Conservation (phyloP, 305 asterid species). For the Fraxinus sp. region DNA sequence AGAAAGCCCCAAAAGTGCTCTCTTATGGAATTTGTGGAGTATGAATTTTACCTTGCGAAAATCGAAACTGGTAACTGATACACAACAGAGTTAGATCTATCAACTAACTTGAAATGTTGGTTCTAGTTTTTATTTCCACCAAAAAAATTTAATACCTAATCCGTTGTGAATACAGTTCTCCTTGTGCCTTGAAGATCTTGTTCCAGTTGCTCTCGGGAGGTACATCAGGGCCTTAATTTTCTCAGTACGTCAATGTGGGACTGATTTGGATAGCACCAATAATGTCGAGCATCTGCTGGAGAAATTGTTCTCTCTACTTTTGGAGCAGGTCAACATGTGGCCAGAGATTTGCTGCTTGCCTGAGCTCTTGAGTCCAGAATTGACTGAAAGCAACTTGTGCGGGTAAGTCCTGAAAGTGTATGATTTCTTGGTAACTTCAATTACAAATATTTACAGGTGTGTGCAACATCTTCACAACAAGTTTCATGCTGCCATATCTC, state of each 20-base stretch:
- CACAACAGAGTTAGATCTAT: slow-evolving; percentile 3
- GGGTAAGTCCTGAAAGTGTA: slow-evolving; percentile 49
- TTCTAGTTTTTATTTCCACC: slow-evolving; percentile 15
- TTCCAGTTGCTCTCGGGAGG: slow-evolving; percentile 87
- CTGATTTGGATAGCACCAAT: slow-evolving; percentile 36
- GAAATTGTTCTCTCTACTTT: slow-evolving; percentile 77
- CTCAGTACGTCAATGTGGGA: slow-evolving; percentile 49
- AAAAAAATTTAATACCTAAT: slow-evolving; percentile 20
- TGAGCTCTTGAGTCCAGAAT: slow-evolving; percentile 72
- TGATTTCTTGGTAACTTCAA: neutral
- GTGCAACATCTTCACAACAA: neutral
- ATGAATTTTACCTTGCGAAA: slow-evolving; percentile 13
- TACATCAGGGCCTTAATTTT: slow-evolving; percentile 72
- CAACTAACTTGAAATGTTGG: neutral
- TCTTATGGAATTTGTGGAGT: slow-evolving; percentile 6
- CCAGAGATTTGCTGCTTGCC: slow-evolving; percentile 85
- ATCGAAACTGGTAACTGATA: slow-evolving; percentile 7
- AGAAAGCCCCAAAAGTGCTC: slow-evolving; percentile 1
- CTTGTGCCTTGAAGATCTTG: slow-evolving; percentile 95
- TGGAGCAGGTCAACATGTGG: slow-evolving; percentile 91
- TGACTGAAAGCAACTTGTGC: slow-evolving; percentile 70
- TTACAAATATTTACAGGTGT: neutral
- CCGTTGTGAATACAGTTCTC: slow-evolving; percentile 67
- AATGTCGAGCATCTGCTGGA: slow-evolving; percentile 68
- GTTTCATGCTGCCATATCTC: neutral